Evolutionary conservation across 768 basidiomycete species (phyloP).

Genomic region (Lepiota venenata): DNA sequence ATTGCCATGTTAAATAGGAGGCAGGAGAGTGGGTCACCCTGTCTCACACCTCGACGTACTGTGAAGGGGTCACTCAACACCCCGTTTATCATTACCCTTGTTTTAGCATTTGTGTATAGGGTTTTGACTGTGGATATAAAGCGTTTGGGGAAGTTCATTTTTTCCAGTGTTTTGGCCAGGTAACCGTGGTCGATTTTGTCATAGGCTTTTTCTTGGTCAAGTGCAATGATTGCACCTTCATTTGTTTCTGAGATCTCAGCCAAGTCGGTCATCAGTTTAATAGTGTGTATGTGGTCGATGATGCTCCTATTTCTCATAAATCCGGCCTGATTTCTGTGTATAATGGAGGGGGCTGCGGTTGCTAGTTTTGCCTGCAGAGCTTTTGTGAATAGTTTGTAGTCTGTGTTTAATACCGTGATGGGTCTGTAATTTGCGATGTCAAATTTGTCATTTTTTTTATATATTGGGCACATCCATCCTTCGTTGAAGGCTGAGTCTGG

Average conservation of each 20-base stretch:
- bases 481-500: constrained; percentile 17
- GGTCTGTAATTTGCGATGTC: constrained; percentile 32
- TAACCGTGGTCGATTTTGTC: too few relatives aligned
- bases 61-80: constrained; percentile 18
- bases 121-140: too few relatives aligned
- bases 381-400: constrained; percentile 32
- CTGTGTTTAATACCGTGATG: constrained; percentile 29
- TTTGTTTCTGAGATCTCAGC: too few relatives aligned
- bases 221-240: too few relatives aligned
- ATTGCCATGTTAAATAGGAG: constrained; percentile 37
- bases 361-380: constrained; percentile 17
- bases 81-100: constrained; percentile 31
- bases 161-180: too few relatives aligned
- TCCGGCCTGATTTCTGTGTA: too few relatives aligned
- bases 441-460: constrained; percentile 34
- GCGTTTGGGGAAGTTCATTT: too few relatives aligned
- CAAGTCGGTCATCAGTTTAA: too few relatives aligned
- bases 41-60: constrained; percentile 27
- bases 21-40: constrained; percentile 38
- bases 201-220: too few relatives aligned
- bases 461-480: constrained; percentile 38
- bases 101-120: constrained; percentile 30
- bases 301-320: too few relatives aligned
- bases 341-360: constrained; percentile 7
- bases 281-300: too few relatives aligned